Evolutionary conservation across 2,329 filamentous ascomycete genomes (phyloP).

Genomic region (Sclerotiophoma versabilis): DNA sequence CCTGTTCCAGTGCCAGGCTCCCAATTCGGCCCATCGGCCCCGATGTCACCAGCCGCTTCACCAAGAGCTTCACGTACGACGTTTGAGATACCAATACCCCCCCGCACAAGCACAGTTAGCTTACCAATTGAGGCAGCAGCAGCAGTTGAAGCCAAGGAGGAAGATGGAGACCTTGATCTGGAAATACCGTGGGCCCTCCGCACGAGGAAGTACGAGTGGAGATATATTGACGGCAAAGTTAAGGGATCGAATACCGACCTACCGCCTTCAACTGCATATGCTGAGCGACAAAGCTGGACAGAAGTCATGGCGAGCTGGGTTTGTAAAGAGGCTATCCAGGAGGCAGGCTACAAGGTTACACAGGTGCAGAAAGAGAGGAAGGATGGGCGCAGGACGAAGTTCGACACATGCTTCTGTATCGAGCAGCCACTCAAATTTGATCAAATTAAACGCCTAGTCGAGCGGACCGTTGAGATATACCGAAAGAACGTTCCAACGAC

Average conservation of each 20-base stretch:
- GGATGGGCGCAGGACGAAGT: conserved; percentile 40
- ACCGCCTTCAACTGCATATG: conserved; percentile 34
- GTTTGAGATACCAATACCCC: conserved; percentile 29
- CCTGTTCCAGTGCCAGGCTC: conserved; percentile 31
- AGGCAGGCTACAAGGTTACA: conserved; percentile 39
- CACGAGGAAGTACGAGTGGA: conserved; percentile 44
- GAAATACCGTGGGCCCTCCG: conserved; percentile 49
- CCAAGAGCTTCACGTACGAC: conserved; percentile 30
- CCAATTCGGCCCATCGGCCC: conserved; percentile 28
- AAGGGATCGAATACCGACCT: conserved; percentile 39
- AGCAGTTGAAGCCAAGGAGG: conserved; percentile 41
- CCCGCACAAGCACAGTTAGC: conserved; percentile 34
- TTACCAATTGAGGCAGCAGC: conserved; percentile 42
- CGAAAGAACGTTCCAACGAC: conserved; percentile 32
- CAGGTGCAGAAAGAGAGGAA: conserved; percentile 44
- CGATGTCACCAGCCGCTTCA: conserved; percentile 36
- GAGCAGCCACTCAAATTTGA: conserved; percentile 44
- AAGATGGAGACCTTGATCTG: conserved; percentile 40
- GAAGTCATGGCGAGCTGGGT: conserved; percentile 50
- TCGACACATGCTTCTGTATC: conserved; percentile 48
- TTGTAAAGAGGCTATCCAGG: conserved; percentile 47
- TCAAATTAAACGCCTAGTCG: conserved; percentile 46
- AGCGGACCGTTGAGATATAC: conserved; percentile 49
- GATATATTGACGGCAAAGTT: conserved; percentile 44
- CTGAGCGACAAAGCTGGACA: conserved; percentile 43